phyloP scores from a whole-genome alignment of 805 yeast genomes.

The Sugiyamaella mastotermitis region DNA sequence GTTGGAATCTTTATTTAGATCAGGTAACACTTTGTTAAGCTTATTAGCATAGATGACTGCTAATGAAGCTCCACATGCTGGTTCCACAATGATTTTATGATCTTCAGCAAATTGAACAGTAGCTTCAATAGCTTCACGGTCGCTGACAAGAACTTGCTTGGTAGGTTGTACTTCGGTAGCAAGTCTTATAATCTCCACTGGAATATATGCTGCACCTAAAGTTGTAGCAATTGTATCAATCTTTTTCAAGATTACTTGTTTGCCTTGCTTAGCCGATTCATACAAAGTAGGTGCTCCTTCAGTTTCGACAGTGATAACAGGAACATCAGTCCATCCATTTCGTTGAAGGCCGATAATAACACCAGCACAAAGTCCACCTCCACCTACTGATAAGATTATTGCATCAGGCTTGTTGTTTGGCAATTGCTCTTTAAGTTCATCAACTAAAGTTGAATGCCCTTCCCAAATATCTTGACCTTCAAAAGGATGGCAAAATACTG shows the following conservation, averaged over 20 bases:
- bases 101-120: conserved; percentile 42
- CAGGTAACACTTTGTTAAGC: conserved; percentile 9
- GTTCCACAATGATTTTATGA: conserved; percentile 48
- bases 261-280: conserved; percentile 38
- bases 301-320: conserved; percentile 52
- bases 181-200: conserved; percentile 40
- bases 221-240: conserved; percentile 51
- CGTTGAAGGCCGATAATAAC: conserved; percentile 72
- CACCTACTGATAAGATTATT: conserved; percentile 85
- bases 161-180: conserved; percentile 35
- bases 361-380: conserved; percentile 88
- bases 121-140: conserved; percentile 47
- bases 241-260: conserved; percentile 35
- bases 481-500: conserved; percentile 85
- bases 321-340: conserved; percentile 29
- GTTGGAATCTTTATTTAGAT: conserved; percentile 13
- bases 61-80: conserved; percentile 66
- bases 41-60: conserved; percentile 25
- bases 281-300: conserved; percentile 53
- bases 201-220: conserved; percentile 51
- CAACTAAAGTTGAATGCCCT: conserved; percentile 90
- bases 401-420: conserved; percentile 46
- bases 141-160: conserved; percentile 39
- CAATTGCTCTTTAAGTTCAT: conserved; percentile 77
- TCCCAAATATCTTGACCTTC: conserved; percentile 90